These are phyloP conservation scores for Coleophoma crateriformis DNA, from an alignment of 2,329 filamentous ascomycete genomes.

Conservation along the genomic window DNA sequence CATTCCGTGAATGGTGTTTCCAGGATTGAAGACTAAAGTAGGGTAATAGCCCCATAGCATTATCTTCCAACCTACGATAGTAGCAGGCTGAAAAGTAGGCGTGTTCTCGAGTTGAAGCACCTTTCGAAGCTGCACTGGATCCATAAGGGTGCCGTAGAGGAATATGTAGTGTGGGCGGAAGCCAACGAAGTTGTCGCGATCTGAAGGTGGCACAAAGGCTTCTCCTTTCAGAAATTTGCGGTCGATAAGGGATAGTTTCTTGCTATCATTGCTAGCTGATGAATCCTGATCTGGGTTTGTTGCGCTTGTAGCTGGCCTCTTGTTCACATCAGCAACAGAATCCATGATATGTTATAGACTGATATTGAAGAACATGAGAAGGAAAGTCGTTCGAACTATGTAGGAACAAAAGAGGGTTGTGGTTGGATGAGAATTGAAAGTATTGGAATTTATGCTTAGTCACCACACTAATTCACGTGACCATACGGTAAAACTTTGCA, in stretches of 20 bases:
- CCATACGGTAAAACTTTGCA: too few species aligned
- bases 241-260: slow-evolving; percentile 10
- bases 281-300: too few species aligned
- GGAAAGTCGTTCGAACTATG: not conserved
- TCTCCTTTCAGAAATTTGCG: slow-evolving; percentile 8
- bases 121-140: slow-evolving; percentile 23
- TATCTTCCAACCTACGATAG: slow-evolving; percentile 19
- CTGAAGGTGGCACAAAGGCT: slow-evolving; percentile 5
- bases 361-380: too few species aligned
- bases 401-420: too few species aligned
- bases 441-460: too few species aligned
- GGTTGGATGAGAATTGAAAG: too few species aligned
- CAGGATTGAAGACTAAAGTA: slow-evolving; percentile 11
- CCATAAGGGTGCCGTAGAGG: slow-evolving; percentile 28
- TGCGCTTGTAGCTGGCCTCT: not conserved
- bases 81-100: slow-evolving; percentile 16
- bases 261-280: not conserved
- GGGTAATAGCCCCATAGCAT: slow-evolving; percentile 30
- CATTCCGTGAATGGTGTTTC: slow-evolving; percentile 9
- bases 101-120: slow-evolving; percentile 19
- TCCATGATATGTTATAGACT: not conserved
- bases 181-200: slow-evolving; percentile 5
- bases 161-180: slow-evolving; percentile 24
- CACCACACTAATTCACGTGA: too few species aligned
- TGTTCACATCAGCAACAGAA: not conserved